Base-by-base conservation (phyloP, 345 rosid species). In the Fremontodendron californicum region DNA sequence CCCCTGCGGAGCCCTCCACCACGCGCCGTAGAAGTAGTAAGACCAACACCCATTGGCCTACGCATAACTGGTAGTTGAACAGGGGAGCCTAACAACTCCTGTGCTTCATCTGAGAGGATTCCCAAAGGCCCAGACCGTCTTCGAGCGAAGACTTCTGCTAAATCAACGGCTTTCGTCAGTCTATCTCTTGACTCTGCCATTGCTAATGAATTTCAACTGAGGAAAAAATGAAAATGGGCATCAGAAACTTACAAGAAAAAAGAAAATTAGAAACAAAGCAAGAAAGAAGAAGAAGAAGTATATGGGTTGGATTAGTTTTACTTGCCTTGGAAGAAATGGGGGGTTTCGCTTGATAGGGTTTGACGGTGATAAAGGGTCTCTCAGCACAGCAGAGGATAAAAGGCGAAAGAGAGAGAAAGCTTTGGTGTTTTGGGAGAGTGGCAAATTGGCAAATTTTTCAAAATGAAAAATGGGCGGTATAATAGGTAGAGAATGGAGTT, bases 101-200 rank as follows among this genome's bases (percentile, higher is more conserved):
- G 81, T 12, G 85, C 77, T 31, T 77, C 87, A 42, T 88, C 91
- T 8, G 74, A 69, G 3, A 82, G 68, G 9, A 86, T 55, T 29
- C 90, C 90, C 0, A 63, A 71, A 48, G n/a, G n/a, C 39, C 68
- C 80, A 3, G 82, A 57, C 0, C 90, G 85, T 75, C 95, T 66
- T 4, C 79, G 86, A 52, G 79, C 80, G 40, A 82, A 90, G 60
- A 83, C 58, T 1, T 77, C 80, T 0, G 88, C 86, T 29, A 89
- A 23, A 63, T 95, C 98, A 0, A 91, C 84, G 0, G 90, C 80
- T 77, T 90, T 85, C 23, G 71, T 61, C 29, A 91, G 54, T 69
- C 99, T 83, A 65, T 93, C 96, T 78, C 99, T 89, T 13, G 96
- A 76, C 79, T 90, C 92, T 39, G 88, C 77, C 97, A 92, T 91